A percentile compares a stretch with the other conserved stretches of the same genome.
Conservation (phyloP, 495 filamentous ascomycete genomes). For the Penicillium riverlandense region DNA sequence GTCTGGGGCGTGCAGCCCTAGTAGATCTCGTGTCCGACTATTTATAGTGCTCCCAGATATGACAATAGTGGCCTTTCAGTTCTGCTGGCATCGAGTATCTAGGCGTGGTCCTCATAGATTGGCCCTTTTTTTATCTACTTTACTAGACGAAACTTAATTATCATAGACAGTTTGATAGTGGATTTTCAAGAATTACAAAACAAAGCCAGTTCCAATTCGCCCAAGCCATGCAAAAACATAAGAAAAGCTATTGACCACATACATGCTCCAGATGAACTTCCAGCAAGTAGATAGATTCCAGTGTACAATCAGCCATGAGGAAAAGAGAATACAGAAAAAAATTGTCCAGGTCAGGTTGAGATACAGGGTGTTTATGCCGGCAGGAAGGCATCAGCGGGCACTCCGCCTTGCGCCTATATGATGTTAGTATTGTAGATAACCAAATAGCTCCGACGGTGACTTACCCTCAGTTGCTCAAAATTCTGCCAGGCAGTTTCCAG, state of each 20-base stretch:
- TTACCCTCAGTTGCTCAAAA: slow-evolving; percentile 53
- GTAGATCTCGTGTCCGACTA: too few species aligned
- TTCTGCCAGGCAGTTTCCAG: slow-evolving; percentile 57
- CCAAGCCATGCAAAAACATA: slow-evolving; percentile 30
- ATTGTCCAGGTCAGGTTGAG: background rate
- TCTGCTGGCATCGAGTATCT: too few species aligned
- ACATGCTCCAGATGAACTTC: background rate
- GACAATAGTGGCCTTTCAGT: too few species aligned
- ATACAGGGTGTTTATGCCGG: background rate
- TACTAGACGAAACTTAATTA: slow-evolving; percentile 19
- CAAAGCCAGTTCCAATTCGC: slow-evolving; percentile 23
- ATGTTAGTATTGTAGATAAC: slow-evolving; percentile 6
- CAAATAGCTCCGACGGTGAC: too few species aligned
- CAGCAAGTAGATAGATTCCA: background rate
- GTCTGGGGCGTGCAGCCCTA: too few species aligned
- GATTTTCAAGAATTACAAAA: slow-evolving; percentile 1
- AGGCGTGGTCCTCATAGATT: too few species aligned
- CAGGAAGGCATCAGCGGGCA: slow-evolving; percentile 35
- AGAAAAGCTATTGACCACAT: too few species aligned
- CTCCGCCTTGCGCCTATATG: slow-evolving; percentile 29
- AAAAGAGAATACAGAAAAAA: background rate
- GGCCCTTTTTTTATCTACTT: too few species aligned
- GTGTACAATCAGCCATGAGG: background rate
- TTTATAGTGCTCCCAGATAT: too few species aligned
- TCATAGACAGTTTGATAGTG: slow-evolving; percentile 4